These are phyloP conservation scores for Rosa hybrid DNA, from an alignment of 331 rosid species.

Conservation along the genomic window DNA sequence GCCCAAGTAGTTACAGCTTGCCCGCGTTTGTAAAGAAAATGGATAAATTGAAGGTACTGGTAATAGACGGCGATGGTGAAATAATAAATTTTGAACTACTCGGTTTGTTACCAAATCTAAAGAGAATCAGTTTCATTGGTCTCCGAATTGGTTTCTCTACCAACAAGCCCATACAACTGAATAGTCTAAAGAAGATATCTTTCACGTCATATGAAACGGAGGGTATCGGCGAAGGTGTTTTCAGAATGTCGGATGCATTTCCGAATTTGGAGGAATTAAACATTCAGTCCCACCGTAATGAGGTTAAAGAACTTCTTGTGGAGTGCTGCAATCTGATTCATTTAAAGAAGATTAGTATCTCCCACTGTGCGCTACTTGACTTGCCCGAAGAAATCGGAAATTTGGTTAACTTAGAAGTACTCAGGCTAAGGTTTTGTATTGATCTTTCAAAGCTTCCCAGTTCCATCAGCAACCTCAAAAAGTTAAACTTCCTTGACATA, in stretches of 20 bases:
- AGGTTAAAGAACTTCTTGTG: constrained; percentile 35
- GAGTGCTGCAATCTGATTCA: constrained; percentile 28
- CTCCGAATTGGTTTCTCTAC: not conserved
- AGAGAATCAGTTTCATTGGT: constrained; percentile 30
- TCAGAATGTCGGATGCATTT: constrained; percentile 33
- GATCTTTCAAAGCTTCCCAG: not conserved
- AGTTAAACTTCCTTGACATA: not conserved
- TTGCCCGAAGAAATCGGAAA: not conserved
- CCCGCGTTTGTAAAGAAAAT: constrained; percentile 48
- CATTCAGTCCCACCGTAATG: no score
- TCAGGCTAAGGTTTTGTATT: not conserved
- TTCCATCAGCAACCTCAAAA: not conserved
- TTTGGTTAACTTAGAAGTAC: not conserved
- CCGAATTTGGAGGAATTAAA: constrained; percentile 52
- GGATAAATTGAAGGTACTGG: constrained; percentile 52
- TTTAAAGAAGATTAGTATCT: constrained; percentile 48
- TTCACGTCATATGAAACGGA: constrained; percentile 44
- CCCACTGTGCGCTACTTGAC: no score
- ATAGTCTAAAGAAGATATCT: constrained; percentile 47
- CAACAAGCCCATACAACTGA: constrained; percentile 19
- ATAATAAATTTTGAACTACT: constrained; percentile 31
- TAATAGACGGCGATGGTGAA: constrained; percentile 32
- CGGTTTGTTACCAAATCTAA: constrained; percentile 18
- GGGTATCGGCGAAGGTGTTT: constrained; percentile 1
- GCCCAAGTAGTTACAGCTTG: constrained; percentile 15